Percentiles rank a stretch among this genome's conserved stretches.
Conservation (phyloP, 345 rosid genomes). For the Citrus maxima region DNA sequence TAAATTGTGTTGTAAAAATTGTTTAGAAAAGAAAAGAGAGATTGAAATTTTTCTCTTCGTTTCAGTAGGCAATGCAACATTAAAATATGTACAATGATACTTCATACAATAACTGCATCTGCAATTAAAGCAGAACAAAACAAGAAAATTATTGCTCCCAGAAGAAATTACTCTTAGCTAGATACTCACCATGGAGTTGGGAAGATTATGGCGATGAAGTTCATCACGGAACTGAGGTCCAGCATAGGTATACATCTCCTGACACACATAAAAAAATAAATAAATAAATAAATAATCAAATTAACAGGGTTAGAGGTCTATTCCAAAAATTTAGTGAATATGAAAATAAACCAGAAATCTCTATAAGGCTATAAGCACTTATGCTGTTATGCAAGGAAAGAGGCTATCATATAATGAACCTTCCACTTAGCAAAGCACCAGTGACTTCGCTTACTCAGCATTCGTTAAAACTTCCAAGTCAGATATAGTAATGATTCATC, state of each 20-base stretch:
- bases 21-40: not conserved
- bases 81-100: not conserved
- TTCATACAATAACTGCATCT: not conserved
- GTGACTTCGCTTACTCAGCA: not conserved
- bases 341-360: not conserved
- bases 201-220: slow-evolving; percentile 92
- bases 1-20: not conserved
- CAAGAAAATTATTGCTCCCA: not conserved
- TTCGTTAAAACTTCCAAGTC: not conserved
- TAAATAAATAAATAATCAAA: slow-evolving; percentile 6
- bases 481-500: not conserved
- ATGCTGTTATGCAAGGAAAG: not conserved
- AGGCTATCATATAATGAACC: not conserved
- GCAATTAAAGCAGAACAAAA: not conserved
- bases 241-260: slow-evolving; percentile 93
- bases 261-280: slow-evolving; percentile 12
- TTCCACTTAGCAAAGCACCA: slow-evolving; percentile 6
- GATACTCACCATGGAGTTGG: slow-evolving; percentile 70
- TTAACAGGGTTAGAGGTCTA: not conserved
- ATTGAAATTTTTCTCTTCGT: not conserved
- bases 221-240: slow-evolving; percentile 97
- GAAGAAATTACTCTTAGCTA: slow-evolving; percentile 8
- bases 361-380: not conserved
- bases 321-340: not conserved
- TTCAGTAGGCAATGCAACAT: not conserved